Percentiles rank a stretch among this genome's conserved stretches.
Conservation (phyloP, 495 filamentous ascomycete genomes). For the Clavariopsis aquatica region DNA sequence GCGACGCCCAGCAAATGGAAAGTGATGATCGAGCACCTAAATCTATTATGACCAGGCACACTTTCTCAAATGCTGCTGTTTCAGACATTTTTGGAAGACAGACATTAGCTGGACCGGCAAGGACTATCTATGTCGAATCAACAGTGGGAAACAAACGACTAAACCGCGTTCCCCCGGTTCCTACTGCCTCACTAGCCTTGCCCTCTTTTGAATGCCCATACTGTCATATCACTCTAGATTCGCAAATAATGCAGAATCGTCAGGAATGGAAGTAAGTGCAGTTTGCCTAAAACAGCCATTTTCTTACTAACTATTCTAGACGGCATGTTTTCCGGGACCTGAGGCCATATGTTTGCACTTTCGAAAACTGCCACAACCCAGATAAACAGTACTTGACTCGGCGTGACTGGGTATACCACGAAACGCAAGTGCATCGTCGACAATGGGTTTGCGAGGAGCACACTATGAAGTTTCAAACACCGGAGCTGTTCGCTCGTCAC, state of each 20-base stretch:
- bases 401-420: slow-evolving; percentile 39
- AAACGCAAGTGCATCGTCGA: slow-evolving; percentile 36
- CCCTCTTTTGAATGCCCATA: slow-evolving; percentile 14
- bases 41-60: too few relatives aligned
- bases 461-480: slow-evolving; percentile 16
- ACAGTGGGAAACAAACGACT: slow-evolving; percentile 1
- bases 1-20: too few relatives aligned
- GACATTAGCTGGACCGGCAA: too few relatives aligned
- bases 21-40: too few relatives aligned
- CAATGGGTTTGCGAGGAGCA: slow-evolving; percentile 32
- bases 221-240: slow-evolving; percentile 5
- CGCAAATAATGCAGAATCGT: slow-evolving; percentile 2
- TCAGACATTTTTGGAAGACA: too few relatives aligned
- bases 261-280: slow-evolving; percentile 17
- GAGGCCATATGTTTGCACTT: slow-evolving; percentile 17
- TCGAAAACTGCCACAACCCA: slow-evolving; percentile 23
- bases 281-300: too few relatives aligned
- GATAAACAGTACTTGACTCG: slow-evolving; percentile 30
- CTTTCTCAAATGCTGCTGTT: too few relatives aligned
- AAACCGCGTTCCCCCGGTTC: slow-evolving; percentile 17
- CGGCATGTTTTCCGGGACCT: slow-evolving; percentile 23
- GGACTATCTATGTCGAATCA: slow-evolving; percentile 16
- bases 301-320: too few relatives aligned
- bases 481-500: slow-evolving; percentile 16
- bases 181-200: background rate